phyloP scores from a whole-genome alignment of 1,139 yeast genomes.

The Candida anutae region DNA sequence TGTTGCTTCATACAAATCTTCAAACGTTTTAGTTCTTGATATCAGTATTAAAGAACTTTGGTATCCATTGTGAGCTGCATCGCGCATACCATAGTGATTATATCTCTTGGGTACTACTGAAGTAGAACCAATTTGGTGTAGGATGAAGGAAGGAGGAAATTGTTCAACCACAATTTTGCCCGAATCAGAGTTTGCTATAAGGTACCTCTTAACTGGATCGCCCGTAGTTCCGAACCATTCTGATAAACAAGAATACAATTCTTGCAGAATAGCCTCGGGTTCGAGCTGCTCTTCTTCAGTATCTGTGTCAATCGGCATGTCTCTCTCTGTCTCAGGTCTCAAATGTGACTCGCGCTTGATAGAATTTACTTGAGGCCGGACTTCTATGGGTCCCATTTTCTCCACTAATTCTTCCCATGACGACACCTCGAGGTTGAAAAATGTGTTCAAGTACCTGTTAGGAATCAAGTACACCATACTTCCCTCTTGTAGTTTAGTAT shows the following conservation, averaged over 20 bases:
- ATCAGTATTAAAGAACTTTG: not conserved
- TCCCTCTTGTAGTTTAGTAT: constrained; percentile 14
- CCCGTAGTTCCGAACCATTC: constrained; percentile 50
- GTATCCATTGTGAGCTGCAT: not conserved
- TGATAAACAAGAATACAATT: constrained; percentile 33
- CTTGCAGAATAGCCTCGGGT: constrained; percentile 34
- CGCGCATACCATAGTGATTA: not conserved
- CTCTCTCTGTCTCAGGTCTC: too few species aligned
- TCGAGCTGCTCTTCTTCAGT: too few species aligned
- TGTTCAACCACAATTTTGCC: constrained; percentile 43
- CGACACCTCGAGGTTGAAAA: constrained; percentile 18
- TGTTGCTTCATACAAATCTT: constrained; percentile 22
- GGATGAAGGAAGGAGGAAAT: constrained; percentile 40
- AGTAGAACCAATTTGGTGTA: constrained; percentile 41
- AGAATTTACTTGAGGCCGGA: too few species aligned
- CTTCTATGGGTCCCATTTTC: constrained; percentile 28
- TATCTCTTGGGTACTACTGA: not conserved
- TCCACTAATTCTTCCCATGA: constrained; percentile 19
- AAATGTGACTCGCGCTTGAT: too few species aligned
- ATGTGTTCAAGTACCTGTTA: constrained; percentile 17
- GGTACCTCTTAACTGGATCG: constrained; percentile 38
- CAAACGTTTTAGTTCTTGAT: constrained; percentile 22
- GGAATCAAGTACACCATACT: constrained; percentile 34
- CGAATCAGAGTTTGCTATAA: constrained; percentile 29
- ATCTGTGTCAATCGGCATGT: too few species aligned